These are phyloP conservation scores for Ogataea hybrid DNA, from an alignment of 1,139 yeast species.

Conservation along the genomic window DNA sequence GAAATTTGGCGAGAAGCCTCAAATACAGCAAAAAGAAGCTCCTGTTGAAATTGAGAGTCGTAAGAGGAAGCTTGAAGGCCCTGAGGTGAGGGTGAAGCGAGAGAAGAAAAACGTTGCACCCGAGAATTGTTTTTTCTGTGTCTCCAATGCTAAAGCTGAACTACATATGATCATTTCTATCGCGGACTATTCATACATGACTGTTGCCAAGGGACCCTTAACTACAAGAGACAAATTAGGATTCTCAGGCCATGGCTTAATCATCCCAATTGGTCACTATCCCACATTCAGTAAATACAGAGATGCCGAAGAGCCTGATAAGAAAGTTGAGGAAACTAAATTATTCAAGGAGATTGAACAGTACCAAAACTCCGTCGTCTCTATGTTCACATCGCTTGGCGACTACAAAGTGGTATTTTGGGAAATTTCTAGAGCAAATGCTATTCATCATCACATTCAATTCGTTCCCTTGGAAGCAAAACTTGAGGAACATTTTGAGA, in stretches of 20 bases:
- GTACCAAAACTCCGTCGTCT: constrained; percentile 45
- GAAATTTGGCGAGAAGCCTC: constrained; percentile 19
- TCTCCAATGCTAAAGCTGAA: constrained; percentile 76
- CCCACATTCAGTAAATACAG: constrained; percentile 41
- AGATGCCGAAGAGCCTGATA: constrained; percentile 21
- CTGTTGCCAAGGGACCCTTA: constrained; percentile 87
- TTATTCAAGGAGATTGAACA: constrained; percentile 40
- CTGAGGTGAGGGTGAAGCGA: constrained; percentile 16
- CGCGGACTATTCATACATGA: constrained; percentile 62
- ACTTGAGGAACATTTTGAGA: constrained; percentile 44
- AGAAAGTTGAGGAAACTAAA: constrained; percentile 34
- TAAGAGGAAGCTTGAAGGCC: background rate
- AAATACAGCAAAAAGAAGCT: background rate
- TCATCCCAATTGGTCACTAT: constrained; percentile 79
- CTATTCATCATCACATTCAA: constrained; percentile 68
- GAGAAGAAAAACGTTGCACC: constrained; percentile 43
- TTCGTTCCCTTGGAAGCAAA: constrained; percentile 53
- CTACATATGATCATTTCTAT: constrained; percentile 80
- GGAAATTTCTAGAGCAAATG: constrained; percentile 55
- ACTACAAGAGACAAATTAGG: constrained; percentile 45
- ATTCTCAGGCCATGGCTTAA: constrained; percentile 79
- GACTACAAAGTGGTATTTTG: constrained; percentile 52
- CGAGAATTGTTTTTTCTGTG: constrained; percentile 74
- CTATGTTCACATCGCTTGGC: constrained; percentile 39
- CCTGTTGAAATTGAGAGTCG: background rate